Evolutionary conservation across 2,329 filamentous ascomycete species (phyloP).

Genomic region (Colletotrichum viniferum): DNA sequence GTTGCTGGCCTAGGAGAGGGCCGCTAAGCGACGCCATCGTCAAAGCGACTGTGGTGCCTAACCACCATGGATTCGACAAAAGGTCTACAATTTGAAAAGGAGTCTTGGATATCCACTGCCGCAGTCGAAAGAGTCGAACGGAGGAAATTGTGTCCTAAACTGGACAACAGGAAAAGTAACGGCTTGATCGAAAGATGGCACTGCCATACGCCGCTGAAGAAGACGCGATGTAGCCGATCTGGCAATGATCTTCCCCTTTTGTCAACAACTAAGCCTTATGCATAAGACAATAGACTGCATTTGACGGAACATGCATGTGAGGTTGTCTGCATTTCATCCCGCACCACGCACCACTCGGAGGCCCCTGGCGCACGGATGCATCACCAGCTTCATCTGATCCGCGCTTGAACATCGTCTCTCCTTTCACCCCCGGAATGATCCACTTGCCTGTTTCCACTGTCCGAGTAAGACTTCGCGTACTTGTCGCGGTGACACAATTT

Average conservation of each 20-base stretch:
- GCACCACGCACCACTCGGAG: background rate
- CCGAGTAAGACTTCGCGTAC: background rate
- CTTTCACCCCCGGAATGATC: background rate
- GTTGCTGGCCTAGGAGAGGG: background rate
- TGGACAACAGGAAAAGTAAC: background rate
- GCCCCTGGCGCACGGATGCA: conserved; percentile 6
- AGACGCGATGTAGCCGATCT: background rate
- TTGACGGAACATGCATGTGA: background rate
- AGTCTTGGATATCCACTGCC: background rate
- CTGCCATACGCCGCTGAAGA: background rate
- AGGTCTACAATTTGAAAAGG: background rate
- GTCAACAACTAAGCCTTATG: background rate
- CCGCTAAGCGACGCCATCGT: conserved; percentile 9
- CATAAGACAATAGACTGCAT: background rate
- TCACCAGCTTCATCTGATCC: background rate
- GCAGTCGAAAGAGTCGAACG: background rate
- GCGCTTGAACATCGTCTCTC: background rate
- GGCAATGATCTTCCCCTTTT: background rate
- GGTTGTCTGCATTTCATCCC: background rate
- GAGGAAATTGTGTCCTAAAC: background rate
- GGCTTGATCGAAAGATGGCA: background rate
- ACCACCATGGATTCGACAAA: background rate
- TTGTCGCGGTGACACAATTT: conserved; percentile 5
- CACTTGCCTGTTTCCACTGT: background rate
- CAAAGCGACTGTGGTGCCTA: conserved; percentile 11